Conservation (phyloP, 1,284 basidiomycete genomes). For the Cryptococcus sp. region DNA sequence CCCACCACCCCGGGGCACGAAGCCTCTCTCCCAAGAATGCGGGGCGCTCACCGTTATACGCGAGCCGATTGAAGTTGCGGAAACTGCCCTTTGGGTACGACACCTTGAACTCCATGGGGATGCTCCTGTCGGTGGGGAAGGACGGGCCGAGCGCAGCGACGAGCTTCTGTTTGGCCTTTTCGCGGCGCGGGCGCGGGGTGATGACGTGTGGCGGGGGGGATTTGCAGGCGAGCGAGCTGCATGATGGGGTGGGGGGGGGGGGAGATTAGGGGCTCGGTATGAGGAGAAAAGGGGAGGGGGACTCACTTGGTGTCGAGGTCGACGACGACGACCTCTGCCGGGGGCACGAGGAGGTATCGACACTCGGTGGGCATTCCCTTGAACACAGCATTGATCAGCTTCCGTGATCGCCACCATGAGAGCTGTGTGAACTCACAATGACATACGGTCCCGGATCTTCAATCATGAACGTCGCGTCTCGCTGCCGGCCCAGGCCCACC, state of each 20-base stretch:
- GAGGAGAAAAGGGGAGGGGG: constrained; percentile 42
- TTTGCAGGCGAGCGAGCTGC: constrained; percentile 61
- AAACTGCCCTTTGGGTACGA: constrained; percentile 80
- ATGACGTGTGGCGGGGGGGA: constrained; percentile 75
- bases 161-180: constrained; percentile 74
- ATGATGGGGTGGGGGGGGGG: not conserved
- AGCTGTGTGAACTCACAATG: constrained; percentile 54
- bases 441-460: constrained; percentile 77
- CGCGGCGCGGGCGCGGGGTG: constrained; percentile 74
- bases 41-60: constrained; percentile 24
- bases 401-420: not conserved
- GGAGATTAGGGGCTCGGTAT: not conserved
- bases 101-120: constrained; percentile 76
- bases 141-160: constrained; percentile 69
- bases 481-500: no score
- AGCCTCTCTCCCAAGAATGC: constrained; percentile 56
- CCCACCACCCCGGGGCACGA: constrained; percentile 87
- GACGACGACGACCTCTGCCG: constrained; percentile 80
- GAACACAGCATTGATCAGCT: not conserved
- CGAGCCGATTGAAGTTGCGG: constrained; percentile 47
- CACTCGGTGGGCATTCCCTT: constrained; percentile 80
- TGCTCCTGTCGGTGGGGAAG: constrained; percentile 28
- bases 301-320: constrained; percentile 93
- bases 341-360: constrained; percentile 68
- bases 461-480: constrained; percentile 41